These are phyloP conservation scores for Hirsutella thompsonii DNA, from an alignment of 2,329 filamentous ascomycete genomes.

Conservation along the genomic window DNA sequence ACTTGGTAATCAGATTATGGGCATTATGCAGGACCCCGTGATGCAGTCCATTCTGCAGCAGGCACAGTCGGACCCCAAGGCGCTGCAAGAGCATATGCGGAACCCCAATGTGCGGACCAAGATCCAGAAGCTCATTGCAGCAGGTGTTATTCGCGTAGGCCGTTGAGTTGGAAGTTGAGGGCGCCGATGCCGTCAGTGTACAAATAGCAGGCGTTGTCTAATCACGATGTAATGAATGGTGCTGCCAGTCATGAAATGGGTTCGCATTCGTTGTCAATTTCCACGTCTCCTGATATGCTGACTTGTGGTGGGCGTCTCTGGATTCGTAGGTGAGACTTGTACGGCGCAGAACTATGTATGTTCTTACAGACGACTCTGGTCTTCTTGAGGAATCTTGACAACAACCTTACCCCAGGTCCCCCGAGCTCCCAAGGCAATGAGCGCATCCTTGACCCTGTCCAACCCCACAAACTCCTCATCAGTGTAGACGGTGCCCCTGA, in stretches of 20 bases:
- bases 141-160: slow-evolving; percentile 78
- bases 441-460: slow-evolving; percentile 62
- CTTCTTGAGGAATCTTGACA: slow-evolving; percentile 64
- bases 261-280: too few relatives aligned
- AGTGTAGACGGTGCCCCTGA: slow-evolving; percentile 69
- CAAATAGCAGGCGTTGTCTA: slow-evolving; percentile 2
- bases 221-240: slow-evolving; percentile 1
- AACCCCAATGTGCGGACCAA: slow-evolving; percentile 76
- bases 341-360: too few relatives aligned
- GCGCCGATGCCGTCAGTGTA: slow-evolving; percentile 1
- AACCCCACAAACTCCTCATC: slow-evolving; percentile 75
- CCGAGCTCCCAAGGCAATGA: slow-evolving; percentile 64
- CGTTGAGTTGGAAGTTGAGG: slow-evolving; percentile 11
- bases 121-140: slow-evolving; percentile 88
- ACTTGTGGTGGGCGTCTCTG: too few relatives aligned
- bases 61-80: slow-evolving; percentile 83
- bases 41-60: slow-evolving; percentile 98
- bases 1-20: slow-evolving; percentile 50
- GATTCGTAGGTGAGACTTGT: background rate
- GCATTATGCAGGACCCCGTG: slow-evolving; percentile 85
- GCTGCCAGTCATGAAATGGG: background rate
- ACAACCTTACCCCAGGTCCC: slow-evolving; percentile 96
- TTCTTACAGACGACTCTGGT: slow-evolving; percentile 43
- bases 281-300: too few relatives aligned
- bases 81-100: slow-evolving; percentile 93